Conservation (phyloP, 257 asterid species). For the Petunia axillaris region DNA sequence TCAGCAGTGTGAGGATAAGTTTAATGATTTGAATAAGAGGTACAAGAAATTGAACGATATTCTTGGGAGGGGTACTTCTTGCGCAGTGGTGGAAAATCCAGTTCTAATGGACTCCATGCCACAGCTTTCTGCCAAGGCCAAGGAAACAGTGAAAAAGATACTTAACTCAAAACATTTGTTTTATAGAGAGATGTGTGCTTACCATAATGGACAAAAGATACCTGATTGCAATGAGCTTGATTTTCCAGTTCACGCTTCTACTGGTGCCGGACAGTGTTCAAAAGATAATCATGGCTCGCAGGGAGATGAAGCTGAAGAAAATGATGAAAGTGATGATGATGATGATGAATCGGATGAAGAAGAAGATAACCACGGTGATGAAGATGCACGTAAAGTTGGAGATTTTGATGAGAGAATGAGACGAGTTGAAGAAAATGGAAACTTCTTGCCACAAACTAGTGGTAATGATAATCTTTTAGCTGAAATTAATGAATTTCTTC, state of each 20-base stretch:
- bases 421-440: conserved; percentile 24
- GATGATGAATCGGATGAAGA: conserved; percentile 38
- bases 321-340: conserved; percentile 31
- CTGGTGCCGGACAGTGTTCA: conserved; percentile 28
- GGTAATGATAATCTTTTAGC: conserved; percentile 28
- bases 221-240: conserved; percentile 43
- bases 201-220: conserved; percentile 55
- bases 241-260: conserved; percentile 30
- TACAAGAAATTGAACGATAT: conserved; percentile 63
- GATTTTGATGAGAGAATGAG: conserved; percentile 22
- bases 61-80: conserved; percentile 58
- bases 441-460: conserved; percentile 18
- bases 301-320: conserved; percentile 40
- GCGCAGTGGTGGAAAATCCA: conserved; percentile 62
- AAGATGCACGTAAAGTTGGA: conserved; percentile 23
- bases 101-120: conserved; percentile 46
- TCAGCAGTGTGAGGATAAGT: conserved; percentile 69
- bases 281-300: conserved; percentile 30
- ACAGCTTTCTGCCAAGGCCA: conserved; percentile 50
- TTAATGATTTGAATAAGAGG: conserved; percentile 59
- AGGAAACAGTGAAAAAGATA: conserved; percentile 55
- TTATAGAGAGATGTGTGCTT: conserved; percentile 66
- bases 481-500: conserved; percentile 38
- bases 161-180: conserved; percentile 63
- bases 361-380: conserved; percentile 25